These are phyloP conservation scores for Tarenaya hassleriana DNA, from an alignment of 345 rosid genomes.

Conservation along the genomic window DNA sequence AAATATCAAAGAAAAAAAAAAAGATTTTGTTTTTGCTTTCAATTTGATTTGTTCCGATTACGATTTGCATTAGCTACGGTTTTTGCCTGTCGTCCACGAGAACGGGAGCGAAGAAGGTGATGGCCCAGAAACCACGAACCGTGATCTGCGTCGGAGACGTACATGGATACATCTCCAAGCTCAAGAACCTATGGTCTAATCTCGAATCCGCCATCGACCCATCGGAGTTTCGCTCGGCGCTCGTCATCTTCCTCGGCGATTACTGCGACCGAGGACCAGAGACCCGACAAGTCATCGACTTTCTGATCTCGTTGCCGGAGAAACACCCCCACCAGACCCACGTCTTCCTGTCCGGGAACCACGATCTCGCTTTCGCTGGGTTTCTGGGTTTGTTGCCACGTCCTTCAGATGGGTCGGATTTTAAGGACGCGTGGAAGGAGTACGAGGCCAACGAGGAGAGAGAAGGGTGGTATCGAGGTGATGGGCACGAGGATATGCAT, in stretches of 20 bases:
- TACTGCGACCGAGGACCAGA: slow-evolving; percentile 87
- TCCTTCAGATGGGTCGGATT: slow-evolving; percentile 41
- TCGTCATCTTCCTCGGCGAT: slow-evolving; percentile 77
- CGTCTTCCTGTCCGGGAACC: slow-evolving; percentile 64
- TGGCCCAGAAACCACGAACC: slow-evolving; percentile 33
- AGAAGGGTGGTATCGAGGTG: slow-evolving; percentile 73
- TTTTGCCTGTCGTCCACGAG: too few species aligned
- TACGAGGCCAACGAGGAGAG: slow-evolving; percentile 47
- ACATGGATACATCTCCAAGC: slow-evolving; percentile 62
- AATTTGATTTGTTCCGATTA: too few species aligned
- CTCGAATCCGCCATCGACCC: slow-evolving; percentile 42
- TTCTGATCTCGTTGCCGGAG: slow-evolving; percentile 44
- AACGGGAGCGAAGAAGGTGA: slow-evolving; percentile 1
- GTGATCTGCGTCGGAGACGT: slow-evolving; percentile 75
- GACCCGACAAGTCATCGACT: slow-evolving; percentile 54
- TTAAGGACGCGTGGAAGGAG: slow-evolving; percentile 59
- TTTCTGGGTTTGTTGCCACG: slow-evolving; percentile 49
- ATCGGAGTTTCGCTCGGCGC: slow-evolving; percentile 47
- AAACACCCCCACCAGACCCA: slow-evolving; percentile 52
- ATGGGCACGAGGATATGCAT: slow-evolving; percentile 61
- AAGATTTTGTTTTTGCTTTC: too few species aligned
- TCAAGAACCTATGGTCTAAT: slow-evolving; percentile 63
- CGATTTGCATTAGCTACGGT: too few species aligned
- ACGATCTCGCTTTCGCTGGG: slow-evolving; percentile 70
- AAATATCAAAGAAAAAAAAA: too few species aligned